Percentiles rank a stretch among this genome's conserved stretches.
phyloP scores from a whole-genome alignment of 2,329 filamentous ascomycete genomes.

The Rutstroemia sydowiana region DNA sequence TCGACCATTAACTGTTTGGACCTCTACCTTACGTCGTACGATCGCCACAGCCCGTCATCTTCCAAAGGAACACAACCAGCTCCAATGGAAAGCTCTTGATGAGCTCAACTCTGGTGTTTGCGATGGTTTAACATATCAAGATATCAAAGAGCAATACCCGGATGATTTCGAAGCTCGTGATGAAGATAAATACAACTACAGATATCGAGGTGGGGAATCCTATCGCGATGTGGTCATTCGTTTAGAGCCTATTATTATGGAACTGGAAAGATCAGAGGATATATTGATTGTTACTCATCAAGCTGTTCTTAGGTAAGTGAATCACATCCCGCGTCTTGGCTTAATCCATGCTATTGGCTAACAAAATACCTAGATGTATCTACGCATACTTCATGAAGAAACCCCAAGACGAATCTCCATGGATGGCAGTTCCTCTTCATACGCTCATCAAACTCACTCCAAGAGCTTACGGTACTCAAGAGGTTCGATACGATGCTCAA shows the following conservation, averaged over 20 bases:
- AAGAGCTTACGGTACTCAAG: slow-evolving; percentile 85
- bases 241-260: slow-evolving; percentile 98
- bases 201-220: slow-evolving; percentile 92
- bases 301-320: slow-evolving; percentile 59
- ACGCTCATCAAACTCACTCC: slow-evolving; percentile 95
- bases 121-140: slow-evolving; percentile 79
- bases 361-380: slow-evolving; percentile 60
- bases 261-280: slow-evolving; percentile 90
- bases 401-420: slow-evolving; percentile 83
- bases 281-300: slow-evolving; percentile 98
- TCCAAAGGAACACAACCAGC: slow-evolving; percentile 75
- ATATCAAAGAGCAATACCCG: slow-evolving; percentile 85
- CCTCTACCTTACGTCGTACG: slow-evolving; percentile 71
- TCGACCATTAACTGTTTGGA: slow-evolving; percentile 64
- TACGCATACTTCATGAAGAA: slow-evolving; percentile 99
- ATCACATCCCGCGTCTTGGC: background rate
- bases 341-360: background rate
- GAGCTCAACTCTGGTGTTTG: slow-evolving; percentile 96
- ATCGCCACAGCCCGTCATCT: slow-evolving; percentile 87
- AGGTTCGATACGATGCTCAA: slow-evolving; percentile 79
- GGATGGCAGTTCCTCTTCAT: slow-evolving; percentile 97
- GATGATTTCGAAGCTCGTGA: slow-evolving; percentile 94
- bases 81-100: slow-evolving; percentile 97
- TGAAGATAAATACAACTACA: slow-evolving; percentile 99
- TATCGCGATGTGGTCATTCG: slow-evolving; percentile 96